These are phyloP conservation scores for Trametes polyzona DNA, from an alignment of 1,284 basidiomycete species.

Conservation along the genomic window DNA sequence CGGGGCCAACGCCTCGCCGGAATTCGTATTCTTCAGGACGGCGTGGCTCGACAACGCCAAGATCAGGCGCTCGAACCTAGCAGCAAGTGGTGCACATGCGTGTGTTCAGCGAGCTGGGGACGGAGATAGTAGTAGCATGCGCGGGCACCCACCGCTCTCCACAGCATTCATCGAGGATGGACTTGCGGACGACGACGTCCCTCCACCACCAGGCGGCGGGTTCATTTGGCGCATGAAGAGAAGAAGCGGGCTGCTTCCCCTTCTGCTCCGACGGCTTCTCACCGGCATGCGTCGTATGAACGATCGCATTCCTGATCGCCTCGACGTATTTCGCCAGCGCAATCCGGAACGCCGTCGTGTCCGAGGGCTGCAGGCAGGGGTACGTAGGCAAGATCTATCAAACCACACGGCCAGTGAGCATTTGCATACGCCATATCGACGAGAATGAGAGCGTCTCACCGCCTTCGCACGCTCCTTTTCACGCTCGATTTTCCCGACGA, in stretches of 20 bases:
- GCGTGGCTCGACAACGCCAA: slow-evolving; percentile 56
- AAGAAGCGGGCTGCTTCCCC: slow-evolving; percentile 13
- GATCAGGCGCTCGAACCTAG: slow-evolving; percentile 53
- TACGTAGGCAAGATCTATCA: slow-evolving; percentile 53
- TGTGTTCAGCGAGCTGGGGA: too few relatives aligned
- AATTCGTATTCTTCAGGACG: slow-evolving; percentile 38
- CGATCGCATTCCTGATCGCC: slow-evolving; percentile 41
- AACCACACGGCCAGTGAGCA: too few relatives aligned
- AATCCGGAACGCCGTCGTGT: slow-evolving; percentile 52
- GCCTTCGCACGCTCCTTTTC: slow-evolving; percentile 37
- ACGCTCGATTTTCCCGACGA: slow-evolving; percentile 49
- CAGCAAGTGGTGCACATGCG: not conserved
- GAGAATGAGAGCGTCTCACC: slow-evolving; percentile 31
- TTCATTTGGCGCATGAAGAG: slow-evolving; percentile 3
- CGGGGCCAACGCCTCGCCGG: slow-evolving; percentile 11
- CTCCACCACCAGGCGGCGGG: slow-evolving; percentile 52
- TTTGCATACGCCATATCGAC: too few relatives aligned
- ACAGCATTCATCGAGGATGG: slow-evolving; percentile 54
- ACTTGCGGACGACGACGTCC: slow-evolving; percentile 55
- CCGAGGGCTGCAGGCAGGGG: slow-evolving; percentile 53
- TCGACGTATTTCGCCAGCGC: slow-evolving; percentile 56
- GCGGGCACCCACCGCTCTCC: slow-evolving; percentile 48
- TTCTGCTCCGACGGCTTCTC: slow-evolving; percentile 17
- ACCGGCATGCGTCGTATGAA: slow-evolving; percentile 34
- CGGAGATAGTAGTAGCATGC: not conserved